Evolutionary conservation across 148 eudicot species (phyloP).

Genomic region (Linanthus parryae): DNA sequence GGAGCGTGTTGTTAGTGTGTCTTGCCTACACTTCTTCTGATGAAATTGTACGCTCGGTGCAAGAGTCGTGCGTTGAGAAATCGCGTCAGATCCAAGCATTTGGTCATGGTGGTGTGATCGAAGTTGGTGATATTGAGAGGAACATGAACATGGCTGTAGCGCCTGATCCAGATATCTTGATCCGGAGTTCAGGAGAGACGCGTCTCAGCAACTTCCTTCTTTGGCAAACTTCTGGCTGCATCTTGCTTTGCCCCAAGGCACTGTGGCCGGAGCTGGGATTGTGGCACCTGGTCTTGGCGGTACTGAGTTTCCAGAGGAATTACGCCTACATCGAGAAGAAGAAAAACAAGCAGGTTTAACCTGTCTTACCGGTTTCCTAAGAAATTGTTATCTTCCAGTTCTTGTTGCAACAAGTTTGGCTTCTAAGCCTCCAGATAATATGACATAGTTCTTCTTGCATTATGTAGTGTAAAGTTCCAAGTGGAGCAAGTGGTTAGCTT

Average conservation of each 20-base stretch:
- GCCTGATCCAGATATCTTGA: conserved; percentile 36
- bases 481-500: too few species aligned
- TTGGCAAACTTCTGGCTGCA: conserved; percentile 27
- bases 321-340: conserved; percentile 27
- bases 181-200: conserved; percentile 34
- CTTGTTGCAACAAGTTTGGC: too few species aligned
- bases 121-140: conserved; percentile 24
- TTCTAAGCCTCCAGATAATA: too few species aligned
- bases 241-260: conserved; percentile 22
- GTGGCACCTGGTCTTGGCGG: conserved; percentile 32
- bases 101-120: conserved; percentile 3
- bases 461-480: too few species aligned
- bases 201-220: conserved; percentile 36
- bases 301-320: conserved; percentile 28
- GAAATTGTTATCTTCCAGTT: too few species aligned
- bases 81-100: not conserved
- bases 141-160: conserved; percentile 31
- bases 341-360: conserved; percentile 12
- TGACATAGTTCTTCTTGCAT: too few species aligned
- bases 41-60: conserved; percentile 21
- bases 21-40: conserved; percentile 19
- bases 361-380: too few species aligned
- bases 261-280: conserved; percentile 43
- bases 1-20: conserved; percentile 11
- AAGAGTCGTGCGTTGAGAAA: conserved; percentile 14